Evolutionary conservation across 768 basidiomycete genomes (phyloP), one percentile per base, ranked within the genome.

Genomic region (Pulveroboletus sp.): DNA sequence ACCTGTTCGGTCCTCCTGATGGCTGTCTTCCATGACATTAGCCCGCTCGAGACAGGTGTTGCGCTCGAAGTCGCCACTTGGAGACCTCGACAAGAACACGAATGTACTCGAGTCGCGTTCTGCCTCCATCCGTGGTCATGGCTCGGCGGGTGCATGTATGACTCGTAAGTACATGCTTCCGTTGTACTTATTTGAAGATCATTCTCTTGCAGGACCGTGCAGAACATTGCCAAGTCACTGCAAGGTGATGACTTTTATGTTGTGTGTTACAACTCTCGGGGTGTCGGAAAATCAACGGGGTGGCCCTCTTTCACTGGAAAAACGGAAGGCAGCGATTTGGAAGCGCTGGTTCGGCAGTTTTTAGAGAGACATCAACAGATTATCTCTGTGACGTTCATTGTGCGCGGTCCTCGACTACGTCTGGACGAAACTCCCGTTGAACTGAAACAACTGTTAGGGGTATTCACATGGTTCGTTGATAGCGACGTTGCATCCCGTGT

Each of bases 111-210:
- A 53, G 63, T 85, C 6, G 88, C 82, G 0, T 68, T 92, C n/a
- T 82, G 82, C 56, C 70, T 87, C 11, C 89, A 92, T 57, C 90
- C 90, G 6, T 92, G 89, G 89, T 83, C 85, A n/a, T 81, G 88
- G 77, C 74, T 91, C 0, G 89, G 89, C 1, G 89, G 89, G 14
- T 74, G 70, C 43, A 87, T 84, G 80, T 63, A 82, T 54, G 88
- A 92, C 58, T 78, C 83, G 89, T 91, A 63, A 60, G 87, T 75
- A 48, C 34, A 20, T 13, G 42, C 20, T 10, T 40, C 7, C 19
- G 16, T 13, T 35, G 14, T 12, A 35, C 14, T 23, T 32, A 19
- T 20, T 23, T 41, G 26, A 53, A 6, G 6, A n/a, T n/a, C 50
- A 29, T 46, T 52, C n/a, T 20, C n/a, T 44, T 14, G 16, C 44